Base-by-base conservation (phyloP, 306 rosid genomes). In the Vigna unguiculata region DNA sequence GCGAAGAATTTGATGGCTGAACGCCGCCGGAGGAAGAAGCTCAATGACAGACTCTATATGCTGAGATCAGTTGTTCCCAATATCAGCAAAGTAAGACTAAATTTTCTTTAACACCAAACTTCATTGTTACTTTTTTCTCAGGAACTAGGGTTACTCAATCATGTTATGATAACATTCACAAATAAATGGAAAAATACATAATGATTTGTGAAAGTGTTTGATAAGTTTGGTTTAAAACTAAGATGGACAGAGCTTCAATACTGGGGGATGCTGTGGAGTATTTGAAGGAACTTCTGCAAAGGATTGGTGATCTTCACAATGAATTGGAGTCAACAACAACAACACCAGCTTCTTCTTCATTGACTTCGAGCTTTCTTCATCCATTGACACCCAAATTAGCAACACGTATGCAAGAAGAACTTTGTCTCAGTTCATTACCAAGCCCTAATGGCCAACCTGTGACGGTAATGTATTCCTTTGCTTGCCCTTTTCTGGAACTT, bases 241-340 rank as follows among this genome's bases (percentile, higher is more conserved):
- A 95, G 99, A 95, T 95, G 99, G 99, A 95, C 71, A 90, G 97
- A 84, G 99, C 99, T 69, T 92, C 99, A 53, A 95, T 95, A 20
- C 97, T 95, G 22, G 98, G 99, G 73, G 97, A 92, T 74, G 97
- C 97, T 74, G 88, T 95, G 1, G 97, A 95, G 74, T 92, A 95
- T 88, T 72, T 92, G 89, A 92, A 92, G 81, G 98, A 92, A 71
- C 97, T 95, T 25, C 82, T 92, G 66, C 97, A 92, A 72, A 90
- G 89, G 88, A 95, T 95, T 72, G 87, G 85, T 80, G 93, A 84
- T 46, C 92, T 95, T 17, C 92, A 92, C 59, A 92, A 83, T 22
- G 99, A 95, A 80, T 86, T 92, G 84, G 97, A 95, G 69, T 83
- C 97, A 0, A 84, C 84, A 52, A 87, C 97, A 0, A 84, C 84